These are phyloP conservation scores for Xylariales sp. DNA, from an alignment of 2,329 filamentous ascomycete species.

Conservation along the genomic window DNA sequence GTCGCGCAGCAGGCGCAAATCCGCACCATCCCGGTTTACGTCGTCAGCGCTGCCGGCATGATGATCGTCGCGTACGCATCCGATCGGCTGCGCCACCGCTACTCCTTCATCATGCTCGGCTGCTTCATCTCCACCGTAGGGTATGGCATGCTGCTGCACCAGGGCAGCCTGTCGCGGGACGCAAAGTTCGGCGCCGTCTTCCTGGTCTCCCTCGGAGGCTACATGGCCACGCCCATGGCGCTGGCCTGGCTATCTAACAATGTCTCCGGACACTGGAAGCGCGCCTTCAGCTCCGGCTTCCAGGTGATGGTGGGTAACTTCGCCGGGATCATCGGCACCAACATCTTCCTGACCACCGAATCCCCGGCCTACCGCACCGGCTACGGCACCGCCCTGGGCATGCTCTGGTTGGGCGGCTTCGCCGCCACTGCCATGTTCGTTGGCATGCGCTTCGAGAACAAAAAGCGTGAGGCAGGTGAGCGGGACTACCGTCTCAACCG, in stretches of 20 bases:
- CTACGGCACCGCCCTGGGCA: slow-evolving; percentile 26
- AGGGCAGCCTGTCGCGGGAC: slow-evolving; percentile 17
- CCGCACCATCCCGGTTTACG: slow-evolving; percentile 33
- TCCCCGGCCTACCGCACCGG: slow-evolving; percentile 30
- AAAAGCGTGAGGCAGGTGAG: slow-evolving; percentile 38
- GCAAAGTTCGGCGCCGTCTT: slow-evolving; percentile 32
- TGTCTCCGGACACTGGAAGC: slow-evolving; percentile 47
- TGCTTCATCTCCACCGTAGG: slow-evolving; percentile 23
- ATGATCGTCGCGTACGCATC: slow-evolving; percentile 26
- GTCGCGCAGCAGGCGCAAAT: slow-evolving; percentile 28
- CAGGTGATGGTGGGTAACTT: slow-evolving; percentile 47
- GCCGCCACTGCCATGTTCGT: slow-evolving; percentile 32
- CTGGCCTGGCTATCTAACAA: slow-evolving; percentile 50
- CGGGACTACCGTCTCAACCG: slow-evolving; percentile 35
- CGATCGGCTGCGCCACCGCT: slow-evolving; percentile 28
- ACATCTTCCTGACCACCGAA: slow-evolving; percentile 29
- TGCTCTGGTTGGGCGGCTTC: slow-evolving; percentile 26
- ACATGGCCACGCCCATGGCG: slow-evolving; percentile 26
- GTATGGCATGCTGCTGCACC: slow-evolving; percentile 27
- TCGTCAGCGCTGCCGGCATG: slow-evolving; percentile 25
- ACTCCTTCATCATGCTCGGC: slow-evolving; percentile 26
- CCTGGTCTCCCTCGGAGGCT: slow-evolving; percentile 28
- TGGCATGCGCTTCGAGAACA: slow-evolving; percentile 38
- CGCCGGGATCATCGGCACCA: slow-evolving; percentile 29
- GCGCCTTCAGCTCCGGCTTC: slow-evolving; percentile 41